A percentile compares a stretch with the other conserved stretches of the same genome.
Evolutionary conservation across 2,329 filamentous ascomycete species (phyloP).

Genomic region (Scortechinia acanthostroma): DNA sequence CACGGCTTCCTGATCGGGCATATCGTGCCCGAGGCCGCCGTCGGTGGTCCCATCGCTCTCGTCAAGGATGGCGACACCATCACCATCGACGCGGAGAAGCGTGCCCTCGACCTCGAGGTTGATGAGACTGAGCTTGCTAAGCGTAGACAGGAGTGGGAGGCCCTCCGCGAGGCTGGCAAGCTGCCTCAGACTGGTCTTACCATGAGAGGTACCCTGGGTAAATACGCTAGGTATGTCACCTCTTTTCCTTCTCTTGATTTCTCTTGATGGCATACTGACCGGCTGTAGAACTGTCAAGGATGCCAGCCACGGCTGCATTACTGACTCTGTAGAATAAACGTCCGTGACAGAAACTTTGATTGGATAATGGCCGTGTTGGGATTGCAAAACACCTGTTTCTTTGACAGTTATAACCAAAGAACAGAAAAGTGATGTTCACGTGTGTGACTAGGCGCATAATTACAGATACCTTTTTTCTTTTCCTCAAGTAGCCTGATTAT

Average conservation of each 20-base stretch:
- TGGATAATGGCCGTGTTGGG: too few species aligned
- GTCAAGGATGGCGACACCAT: constrained; percentile 77
- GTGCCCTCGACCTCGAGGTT: constrained; percentile 61
- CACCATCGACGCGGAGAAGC: constrained; percentile 74
- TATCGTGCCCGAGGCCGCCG: constrained; percentile 80
- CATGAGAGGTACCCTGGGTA: constrained; percentile 57
- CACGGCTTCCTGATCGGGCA: constrained; percentile 85
- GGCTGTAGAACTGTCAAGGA: constrained; percentile 37
- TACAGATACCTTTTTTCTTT: too few species aligned
- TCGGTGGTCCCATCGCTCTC: constrained; percentile 77
- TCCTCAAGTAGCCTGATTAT: too few species aligned
- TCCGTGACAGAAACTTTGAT: too few species aligned
- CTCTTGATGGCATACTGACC: neutral
- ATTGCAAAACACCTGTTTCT: too few species aligned
- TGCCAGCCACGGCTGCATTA: constrained; percentile 52
- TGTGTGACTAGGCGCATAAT: too few species aligned
- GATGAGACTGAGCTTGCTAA: constrained; percentile 54
- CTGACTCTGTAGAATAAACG: constrained; percentile 20
- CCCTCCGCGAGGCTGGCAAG: constrained; percentile 9
- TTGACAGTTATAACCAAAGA: too few species aligned
- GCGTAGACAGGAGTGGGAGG: constrained; percentile 52
- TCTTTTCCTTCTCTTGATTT: neutral
- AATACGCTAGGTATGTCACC: constrained; percentile 48
- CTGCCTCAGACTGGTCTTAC: constrained; percentile 44
- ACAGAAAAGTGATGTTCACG: too few species aligned